Conservation (phyloP, 2,329 filamentous ascomycete genomes). For the Diaporthe eres region DNA sequence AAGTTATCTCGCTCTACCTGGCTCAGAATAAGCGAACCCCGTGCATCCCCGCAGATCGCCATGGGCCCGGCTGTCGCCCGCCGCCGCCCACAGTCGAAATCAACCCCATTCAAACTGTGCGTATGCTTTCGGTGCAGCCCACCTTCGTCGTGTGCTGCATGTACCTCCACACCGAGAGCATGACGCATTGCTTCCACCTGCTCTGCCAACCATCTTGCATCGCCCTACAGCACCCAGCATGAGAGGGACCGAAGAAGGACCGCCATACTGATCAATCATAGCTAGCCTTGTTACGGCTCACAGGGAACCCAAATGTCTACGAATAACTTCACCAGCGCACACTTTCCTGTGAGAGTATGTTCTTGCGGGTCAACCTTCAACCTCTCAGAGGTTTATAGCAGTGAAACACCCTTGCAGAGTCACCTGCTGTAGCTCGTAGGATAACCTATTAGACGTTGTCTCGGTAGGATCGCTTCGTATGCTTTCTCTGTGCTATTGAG, state of each 20-base stretch:
- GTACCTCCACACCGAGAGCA: conserved; percentile 25
- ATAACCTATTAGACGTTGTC: not conserved
- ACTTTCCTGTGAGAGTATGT: not conserved
- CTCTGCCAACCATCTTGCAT: conserved; percentile 31
- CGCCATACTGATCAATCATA: conserved; percentile 12
- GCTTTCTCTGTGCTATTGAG: not conserved
- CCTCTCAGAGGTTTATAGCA: no score
- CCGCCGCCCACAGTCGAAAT: conserved; percentile 13
- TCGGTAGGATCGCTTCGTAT: not conserved
- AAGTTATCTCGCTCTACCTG: conserved; percentile 24
- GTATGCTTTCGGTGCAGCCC: conserved; percentile 1
- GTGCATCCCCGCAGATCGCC: conserved; percentile 33
- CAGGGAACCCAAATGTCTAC: not conserved
- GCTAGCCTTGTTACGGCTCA: not conserved
- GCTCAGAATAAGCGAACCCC: conserved; percentile 28
- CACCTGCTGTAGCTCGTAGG: not conserved
- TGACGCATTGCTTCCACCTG: conserved; percentile 23
- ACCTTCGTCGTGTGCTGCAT: not conserved
- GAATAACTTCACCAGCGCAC: not conserved
- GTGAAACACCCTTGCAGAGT: no score
- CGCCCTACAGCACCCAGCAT: conserved; percentile 16
- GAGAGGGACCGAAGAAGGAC: conserved; percentile 39
- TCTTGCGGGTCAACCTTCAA: no score
- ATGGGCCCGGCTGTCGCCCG: conserved; percentile 30
- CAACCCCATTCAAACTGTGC: not conserved